Evolutionary conservation across 2,329 filamentous ascomycete species (phyloP).

Genomic region (Cladosporium sp.): DNA sequence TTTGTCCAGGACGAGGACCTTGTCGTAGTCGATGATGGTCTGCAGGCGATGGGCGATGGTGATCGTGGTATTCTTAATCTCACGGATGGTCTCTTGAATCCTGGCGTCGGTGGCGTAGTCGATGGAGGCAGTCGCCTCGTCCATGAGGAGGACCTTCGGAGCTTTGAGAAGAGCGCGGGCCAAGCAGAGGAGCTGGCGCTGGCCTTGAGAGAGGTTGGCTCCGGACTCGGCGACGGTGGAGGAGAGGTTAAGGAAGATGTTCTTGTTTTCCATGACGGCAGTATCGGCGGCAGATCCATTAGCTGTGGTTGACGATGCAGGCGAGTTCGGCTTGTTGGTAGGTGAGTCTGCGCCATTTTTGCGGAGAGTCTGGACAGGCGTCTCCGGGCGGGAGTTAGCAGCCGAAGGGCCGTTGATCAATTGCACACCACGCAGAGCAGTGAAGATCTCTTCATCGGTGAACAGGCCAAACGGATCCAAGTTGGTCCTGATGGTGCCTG

Average conservation of each 20-base stretch:
- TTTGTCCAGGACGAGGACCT: conserved; percentile 90
- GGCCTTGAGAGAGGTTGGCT: conserved; percentile 91
- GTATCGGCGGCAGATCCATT: conserved; percentile 35
- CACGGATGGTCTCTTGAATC: conserved; percentile 95
- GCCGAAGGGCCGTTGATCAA: conserved; percentile 63
- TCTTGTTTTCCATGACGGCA: conserved; percentile 74
- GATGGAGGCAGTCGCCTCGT: conserved; percentile 96
- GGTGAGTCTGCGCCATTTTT: conserved; percentile 24
- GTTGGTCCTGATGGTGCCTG: conserved; percentile 86
- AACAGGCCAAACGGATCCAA: conserved; percentile 89
- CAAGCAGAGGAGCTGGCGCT: conserved; percentile 90
- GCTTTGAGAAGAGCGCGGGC: conserved; percentile 89
- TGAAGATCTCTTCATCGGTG: conserved; percentile 87
- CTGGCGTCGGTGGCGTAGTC: conserved; percentile 95
- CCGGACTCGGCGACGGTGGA: conserved; percentile 87
- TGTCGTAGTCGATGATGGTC: conserved; percentile 98
- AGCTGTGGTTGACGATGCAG: conserved; percentile 33
- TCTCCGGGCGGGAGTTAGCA: conserved; percentile 43
- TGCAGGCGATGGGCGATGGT: conserved; percentile 95
- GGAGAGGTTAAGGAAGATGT: conserved; percentile 84
- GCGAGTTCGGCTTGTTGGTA: conserved; percentile 27
- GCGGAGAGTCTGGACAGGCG: conserved; percentile 29
- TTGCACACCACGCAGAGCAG: conserved; percentile 82
- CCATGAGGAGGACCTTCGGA: conserved; percentile 95
- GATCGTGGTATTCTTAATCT: conserved; percentile 86